Evolutionary conservation across 164 flowering plant genomes (phyloP).

Genomic region (Magnolia kwangsiensis): DNA sequence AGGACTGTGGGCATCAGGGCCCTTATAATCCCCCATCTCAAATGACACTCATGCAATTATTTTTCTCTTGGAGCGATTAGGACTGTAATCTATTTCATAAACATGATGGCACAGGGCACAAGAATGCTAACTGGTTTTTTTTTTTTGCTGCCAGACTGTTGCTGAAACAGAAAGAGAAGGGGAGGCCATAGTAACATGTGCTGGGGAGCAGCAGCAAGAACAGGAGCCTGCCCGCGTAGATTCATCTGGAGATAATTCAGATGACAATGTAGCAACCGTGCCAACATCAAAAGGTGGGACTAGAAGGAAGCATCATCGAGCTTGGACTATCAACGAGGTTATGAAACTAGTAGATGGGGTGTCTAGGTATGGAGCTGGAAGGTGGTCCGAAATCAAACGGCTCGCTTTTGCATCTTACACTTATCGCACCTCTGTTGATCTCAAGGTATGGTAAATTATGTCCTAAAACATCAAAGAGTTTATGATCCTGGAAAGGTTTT

Average conservation of each 20-base stretch:
- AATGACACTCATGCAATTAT: neutral
- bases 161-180: constrained; percentile 27
- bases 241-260: constrained; percentile 38
- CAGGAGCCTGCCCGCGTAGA: constrained; percentile 26
- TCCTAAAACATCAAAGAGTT: no score
- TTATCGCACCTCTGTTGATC: constrained; percentile 92
- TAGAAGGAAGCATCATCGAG: constrained; percentile 92
- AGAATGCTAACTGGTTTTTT: neutral
- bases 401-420: constrained; percentile 75
- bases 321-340: constrained; percentile 91
- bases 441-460: constrained; percentile 50
- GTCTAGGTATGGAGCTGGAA: constrained; percentile 85
- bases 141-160: constrained; percentile 26
- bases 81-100: neutral
- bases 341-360: constrained; percentile 92
- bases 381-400: constrained; percentile 95
- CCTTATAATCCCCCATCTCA: no score
- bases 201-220: constrained; percentile 26
- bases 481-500: no score
- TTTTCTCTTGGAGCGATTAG: neutral
- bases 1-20: no score
- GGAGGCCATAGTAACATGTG: constrained; percentile 14
- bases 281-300: constrained; percentile 64
- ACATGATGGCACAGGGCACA: neutral
- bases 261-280: constrained; percentile 40